phyloP scores from a whole-genome alignment of 495 filamentous ascomycete species.

The Penicillium lividum region DNA sequence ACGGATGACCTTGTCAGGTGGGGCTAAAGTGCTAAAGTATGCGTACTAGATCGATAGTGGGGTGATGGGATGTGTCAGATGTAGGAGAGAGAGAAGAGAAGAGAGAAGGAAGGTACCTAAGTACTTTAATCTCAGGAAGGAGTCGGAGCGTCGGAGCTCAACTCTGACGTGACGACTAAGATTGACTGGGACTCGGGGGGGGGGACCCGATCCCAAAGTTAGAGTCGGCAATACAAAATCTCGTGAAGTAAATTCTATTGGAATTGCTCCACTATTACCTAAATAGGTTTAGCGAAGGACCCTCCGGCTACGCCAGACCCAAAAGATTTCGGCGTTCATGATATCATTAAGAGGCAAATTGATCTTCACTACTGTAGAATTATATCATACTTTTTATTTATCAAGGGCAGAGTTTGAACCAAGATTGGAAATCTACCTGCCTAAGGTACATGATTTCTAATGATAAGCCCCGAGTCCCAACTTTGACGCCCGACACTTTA shows the following conservation, averaged over 20 bases:
- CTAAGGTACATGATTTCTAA: no score
- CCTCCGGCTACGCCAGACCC: slow-evolving; percentile 16
- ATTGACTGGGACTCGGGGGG: background rate
- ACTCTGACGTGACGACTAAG: slow-evolving; percentile 38
- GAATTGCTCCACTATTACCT: background rate
- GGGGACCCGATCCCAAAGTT: background rate
- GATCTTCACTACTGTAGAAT: background rate
- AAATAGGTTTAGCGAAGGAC: background rate
- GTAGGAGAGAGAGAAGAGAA: slow-evolving; percentile 9
- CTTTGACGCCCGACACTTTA: background rate
- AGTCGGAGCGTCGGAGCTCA: background rate
- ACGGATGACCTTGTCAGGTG: background rate
- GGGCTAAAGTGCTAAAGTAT: background rate
- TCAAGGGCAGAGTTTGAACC: background rate
- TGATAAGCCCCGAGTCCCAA: no score
- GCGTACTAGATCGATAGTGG: slow-evolving; percentile 14
- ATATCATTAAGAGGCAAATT: slow-evolving; percentile 19
- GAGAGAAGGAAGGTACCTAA: no score
- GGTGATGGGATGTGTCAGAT: background rate
- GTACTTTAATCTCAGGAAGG: background rate
- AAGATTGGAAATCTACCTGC: background rate
- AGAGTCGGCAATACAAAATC: background rate
- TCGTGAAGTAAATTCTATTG: background rate
- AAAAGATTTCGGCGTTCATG: background rate
- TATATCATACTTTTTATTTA: background rate